Conservation (phyloP, 148 eudicot genomes). For the Polygonum maritimum region DNA sequence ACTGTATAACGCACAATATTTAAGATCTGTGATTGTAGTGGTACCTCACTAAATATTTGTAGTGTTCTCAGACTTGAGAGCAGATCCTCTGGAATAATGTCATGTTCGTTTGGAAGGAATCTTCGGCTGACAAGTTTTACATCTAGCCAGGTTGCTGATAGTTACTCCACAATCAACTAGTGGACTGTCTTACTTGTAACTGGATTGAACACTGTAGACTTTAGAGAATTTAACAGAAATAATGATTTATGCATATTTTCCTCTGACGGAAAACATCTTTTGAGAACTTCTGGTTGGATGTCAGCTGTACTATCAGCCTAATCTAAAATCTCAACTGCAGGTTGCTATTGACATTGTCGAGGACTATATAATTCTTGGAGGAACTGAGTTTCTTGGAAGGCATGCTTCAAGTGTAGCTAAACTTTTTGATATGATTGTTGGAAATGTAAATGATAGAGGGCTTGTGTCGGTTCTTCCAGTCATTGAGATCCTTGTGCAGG, state of each 20-base stretch:
- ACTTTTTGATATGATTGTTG: slow-evolving; percentile 79
- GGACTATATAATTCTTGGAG: slow-evolving; percentile 79
- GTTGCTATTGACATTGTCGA: slow-evolving; percentile 86
- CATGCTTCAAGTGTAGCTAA: slow-evolving; percentile 75
- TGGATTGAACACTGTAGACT: neutral
- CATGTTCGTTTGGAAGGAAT: neutral
- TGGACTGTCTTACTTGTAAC: neutral
- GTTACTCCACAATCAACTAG: neutral
- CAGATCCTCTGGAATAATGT: neutral
- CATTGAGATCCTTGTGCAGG: slow-evolving; percentile 84
- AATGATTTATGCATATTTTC: neutral
- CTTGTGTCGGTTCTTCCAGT: slow-evolving; percentile 80
- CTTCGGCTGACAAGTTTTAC: neutral
- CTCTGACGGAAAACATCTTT: neutral
- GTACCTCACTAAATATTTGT: neutral
- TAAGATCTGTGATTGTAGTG: neutral
- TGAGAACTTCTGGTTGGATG: neutral
- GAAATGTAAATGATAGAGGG: slow-evolving; percentile 80
- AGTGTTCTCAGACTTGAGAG: neutral
- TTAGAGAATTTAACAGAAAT: neutral
- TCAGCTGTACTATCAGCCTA: neutral
- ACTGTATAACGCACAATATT: neutral
- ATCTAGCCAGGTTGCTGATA: neutral
- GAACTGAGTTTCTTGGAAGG: slow-evolving; percentile 62
- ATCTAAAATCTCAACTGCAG: slow-evolving; percentile 26